These are phyloP conservation scores for Ganoderma resinaceum DNA, from an alignment of 1,284 basidiomycete genomes.

Conservation along the genomic window DNA sequence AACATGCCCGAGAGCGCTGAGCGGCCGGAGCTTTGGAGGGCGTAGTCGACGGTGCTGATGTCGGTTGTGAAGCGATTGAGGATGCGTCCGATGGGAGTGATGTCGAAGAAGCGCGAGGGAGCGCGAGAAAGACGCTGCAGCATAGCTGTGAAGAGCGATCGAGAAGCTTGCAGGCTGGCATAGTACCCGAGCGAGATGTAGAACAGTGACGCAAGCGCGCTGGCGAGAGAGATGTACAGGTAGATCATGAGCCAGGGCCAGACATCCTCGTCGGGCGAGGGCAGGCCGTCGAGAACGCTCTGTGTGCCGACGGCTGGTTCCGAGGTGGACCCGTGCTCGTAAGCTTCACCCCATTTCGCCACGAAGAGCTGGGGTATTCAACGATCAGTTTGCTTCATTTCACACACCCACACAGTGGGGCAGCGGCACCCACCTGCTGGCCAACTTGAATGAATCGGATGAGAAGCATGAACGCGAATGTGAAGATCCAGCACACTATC, in stretches of 20 bases:
- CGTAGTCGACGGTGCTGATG: slow-evolving; percentile 74
- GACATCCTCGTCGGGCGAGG: slow-evolving; percentile 63
- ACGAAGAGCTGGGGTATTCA: slow-evolving; percentile 59
- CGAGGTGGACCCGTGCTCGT: slow-evolving; percentile 46
- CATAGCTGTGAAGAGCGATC: slow-evolving; percentile 61
- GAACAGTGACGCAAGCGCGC: slow-evolving; percentile 58
- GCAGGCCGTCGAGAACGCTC: slow-evolving; percentile 53
- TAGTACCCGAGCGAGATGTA: slow-evolving; percentile 73
- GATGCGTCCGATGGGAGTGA: slow-evolving; percentile 75
- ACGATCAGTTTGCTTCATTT: background rate
- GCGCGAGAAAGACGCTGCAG: slow-evolving; percentile 63
- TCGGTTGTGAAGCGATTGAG: slow-evolving; percentile 85
- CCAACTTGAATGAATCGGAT: slow-evolving; percentile 63
- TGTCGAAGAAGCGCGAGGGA: slow-evolving; percentile 72
- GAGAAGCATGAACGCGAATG: slow-evolving; percentile 58
- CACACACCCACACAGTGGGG: background rate
- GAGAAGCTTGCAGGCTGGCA: slow-evolving; percentile 69
- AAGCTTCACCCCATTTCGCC: slow-evolving; percentile 72
- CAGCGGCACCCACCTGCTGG: slow-evolving; percentile 54
- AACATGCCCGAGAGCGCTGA: slow-evolving; percentile 62
- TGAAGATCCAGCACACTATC: slow-evolving; percentile 59
- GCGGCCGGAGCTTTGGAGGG: slow-evolving; percentile 64
- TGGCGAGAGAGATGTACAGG: slow-evolving; percentile 63
- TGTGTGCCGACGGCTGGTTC: slow-evolving; percentile 35
- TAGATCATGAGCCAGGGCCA: slow-evolving; percentile 73